Conservation (phyloP, 2,329 filamentous ascomycete genomes). For the Penicillium sp. region DNA sequence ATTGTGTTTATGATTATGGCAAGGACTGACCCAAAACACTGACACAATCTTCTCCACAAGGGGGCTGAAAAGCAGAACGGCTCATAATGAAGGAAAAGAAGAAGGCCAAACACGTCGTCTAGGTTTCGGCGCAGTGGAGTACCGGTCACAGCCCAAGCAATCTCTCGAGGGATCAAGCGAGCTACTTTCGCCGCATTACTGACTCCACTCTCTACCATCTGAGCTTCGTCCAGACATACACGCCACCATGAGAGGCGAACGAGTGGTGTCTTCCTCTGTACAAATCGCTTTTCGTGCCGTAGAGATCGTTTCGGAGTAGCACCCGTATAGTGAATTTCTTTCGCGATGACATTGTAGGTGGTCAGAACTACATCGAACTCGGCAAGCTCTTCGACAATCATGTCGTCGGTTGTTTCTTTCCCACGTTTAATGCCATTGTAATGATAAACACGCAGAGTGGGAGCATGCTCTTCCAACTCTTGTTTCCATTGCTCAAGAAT, state of each 20-base stretch:
- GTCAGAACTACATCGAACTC: slow-evolving; percentile 60
- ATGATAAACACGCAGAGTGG: slow-evolving; percentile 55
- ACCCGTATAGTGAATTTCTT: slow-evolving; percentile 75
- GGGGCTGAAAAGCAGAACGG: slow-evolving; percentile 67
- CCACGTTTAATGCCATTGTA: slow-evolving; percentile 56
- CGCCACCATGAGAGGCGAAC: slow-evolving; percentile 86
- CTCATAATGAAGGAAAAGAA: slow-evolving; percentile 77
- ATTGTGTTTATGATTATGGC: slow-evolving; percentile 68
- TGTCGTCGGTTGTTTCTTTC: slow-evolving; percentile 36
- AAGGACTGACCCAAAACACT: slow-evolving; percentile 63
- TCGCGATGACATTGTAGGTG: slow-evolving; percentile 68
- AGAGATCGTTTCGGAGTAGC: slow-evolving; percentile 70
- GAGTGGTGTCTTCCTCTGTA: slow-evolving; percentile 70
- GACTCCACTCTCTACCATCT: slow-evolving; percentile 90
- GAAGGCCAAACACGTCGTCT: slow-evolving; percentile 73
- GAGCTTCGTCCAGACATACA: slow-evolving; percentile 67
- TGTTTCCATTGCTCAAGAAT: slow-evolving; percentile 65
- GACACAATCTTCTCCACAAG: slow-evolving; percentile 68
- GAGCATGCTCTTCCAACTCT: slow-evolving; percentile 59
- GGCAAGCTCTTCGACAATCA: slow-evolving; percentile 49
- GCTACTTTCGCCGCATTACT: slow-evolving; percentile 80
- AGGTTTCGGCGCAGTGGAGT: slow-evolving; percentile 83
- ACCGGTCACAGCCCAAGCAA: slow-evolving; percentile 89
- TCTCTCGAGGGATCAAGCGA: slow-evolving; percentile 73
- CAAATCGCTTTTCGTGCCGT: slow-evolving; percentile 62